A percentile compares a stretch with the other conserved stretches of the same genome.
These are phyloP conservation scores for Colletotrichum spaethianum DNA, from an alignment of 2,329 filamentous ascomycete genomes.

Conservation along the genomic window DNA sequence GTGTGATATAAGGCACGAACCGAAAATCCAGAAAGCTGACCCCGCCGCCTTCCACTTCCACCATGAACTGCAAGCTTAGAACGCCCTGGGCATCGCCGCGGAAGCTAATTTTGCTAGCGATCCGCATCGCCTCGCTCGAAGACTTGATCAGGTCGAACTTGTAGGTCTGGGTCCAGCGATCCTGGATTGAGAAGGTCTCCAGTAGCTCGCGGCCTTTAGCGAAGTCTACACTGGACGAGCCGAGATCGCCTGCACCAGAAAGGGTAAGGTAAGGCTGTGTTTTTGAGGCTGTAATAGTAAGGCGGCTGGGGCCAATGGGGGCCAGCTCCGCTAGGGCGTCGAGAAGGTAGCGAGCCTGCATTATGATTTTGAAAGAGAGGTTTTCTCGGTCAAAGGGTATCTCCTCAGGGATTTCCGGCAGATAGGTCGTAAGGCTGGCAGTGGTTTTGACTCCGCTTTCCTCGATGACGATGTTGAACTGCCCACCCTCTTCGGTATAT, in stretches of 20 bases:
- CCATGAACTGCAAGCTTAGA: conserved; percentile 95
- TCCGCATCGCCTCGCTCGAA: conserved; percentile 91
- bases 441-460: conserved; percentile 91
- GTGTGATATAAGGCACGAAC: conserved; percentile 80
- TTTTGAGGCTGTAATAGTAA: conserved; percentile 78
- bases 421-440: conserved; percentile 91
- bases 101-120: conserved; percentile 92
- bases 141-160: conserved; percentile 90
- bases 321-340: conserved; percentile 80
- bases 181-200: conserved; percentile 79
- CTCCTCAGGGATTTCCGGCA: conserved; percentile 79
- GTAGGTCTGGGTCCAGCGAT: conserved; percentile 79
- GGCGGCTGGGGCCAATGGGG: conserved; percentile 78
- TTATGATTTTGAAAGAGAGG: conserved; percentile 93
- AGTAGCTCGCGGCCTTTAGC: conserved; percentile 76
- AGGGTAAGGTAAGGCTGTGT: conserved; percentile 81
- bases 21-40: conserved; percentile 86
- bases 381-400: conserved; percentile 90
- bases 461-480: conserved; percentile 87
- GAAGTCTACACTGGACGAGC: conserved; percentile 77
- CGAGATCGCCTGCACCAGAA: conserved; percentile 72
- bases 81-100: conserved; percentile 91
- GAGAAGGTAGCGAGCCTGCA: conserved; percentile 81
- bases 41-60: conserved; percentile 81
- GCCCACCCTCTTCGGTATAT: conserved; percentile 81